A percentile compares a stretch with the other conserved stretches of the same genome.
These are phyloP conservation scores for Erucastrum elatum DNA, from an alignment of 345 rosid genomes.

Conservation along the genomic window DNA sequence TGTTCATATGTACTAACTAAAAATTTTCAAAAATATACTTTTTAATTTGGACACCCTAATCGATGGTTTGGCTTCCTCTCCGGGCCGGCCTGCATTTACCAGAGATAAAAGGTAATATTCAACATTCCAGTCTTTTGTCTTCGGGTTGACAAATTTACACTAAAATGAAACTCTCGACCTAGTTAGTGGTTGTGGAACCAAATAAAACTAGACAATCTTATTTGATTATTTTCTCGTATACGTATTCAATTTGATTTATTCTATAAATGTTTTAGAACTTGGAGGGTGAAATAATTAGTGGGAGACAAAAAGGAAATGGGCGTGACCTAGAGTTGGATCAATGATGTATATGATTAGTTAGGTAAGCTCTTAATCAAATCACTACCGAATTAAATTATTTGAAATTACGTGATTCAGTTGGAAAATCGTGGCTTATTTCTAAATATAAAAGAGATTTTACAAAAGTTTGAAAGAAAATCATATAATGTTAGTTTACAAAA, in stretches of 20 bases:
- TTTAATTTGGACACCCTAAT: too few relatives aligned
- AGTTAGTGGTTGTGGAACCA: too few relatives aligned
- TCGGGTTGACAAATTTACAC: too few relatives aligned
- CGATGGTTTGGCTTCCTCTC: too few relatives aligned
- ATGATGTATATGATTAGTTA: constrained; percentile 1
- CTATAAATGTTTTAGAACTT: neutral
- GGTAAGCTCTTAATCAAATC: constrained; percentile 2
- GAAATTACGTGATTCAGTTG: neutral
- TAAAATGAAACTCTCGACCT: too few relatives aligned
- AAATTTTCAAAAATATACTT: too few relatives aligned
- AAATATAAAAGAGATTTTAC: neutral
- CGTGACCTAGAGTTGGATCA: constrained; percentile 14
- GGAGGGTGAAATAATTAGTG: constrained; percentile 9
- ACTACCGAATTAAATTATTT: neutral
- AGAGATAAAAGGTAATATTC: too few relatives aligned
- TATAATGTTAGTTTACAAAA: neutral
- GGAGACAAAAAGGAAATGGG: constrained; percentile 19
- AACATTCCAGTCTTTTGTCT: too few relatives aligned
- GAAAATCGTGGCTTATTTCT: neutral
- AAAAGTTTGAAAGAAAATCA: neutral
- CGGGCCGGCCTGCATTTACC: too few relatives aligned
- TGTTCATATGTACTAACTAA: too few relatives aligned
- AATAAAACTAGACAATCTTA: neutral
- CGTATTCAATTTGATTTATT: neutral
- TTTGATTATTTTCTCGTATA: neutral